A percentile compares a stretch with the other conserved stretches of the same genome.
Evolutionary conservation across 768 basidiomycete species (phyloP).

Genomic region (Tricholoma saponaceum): DNA sequence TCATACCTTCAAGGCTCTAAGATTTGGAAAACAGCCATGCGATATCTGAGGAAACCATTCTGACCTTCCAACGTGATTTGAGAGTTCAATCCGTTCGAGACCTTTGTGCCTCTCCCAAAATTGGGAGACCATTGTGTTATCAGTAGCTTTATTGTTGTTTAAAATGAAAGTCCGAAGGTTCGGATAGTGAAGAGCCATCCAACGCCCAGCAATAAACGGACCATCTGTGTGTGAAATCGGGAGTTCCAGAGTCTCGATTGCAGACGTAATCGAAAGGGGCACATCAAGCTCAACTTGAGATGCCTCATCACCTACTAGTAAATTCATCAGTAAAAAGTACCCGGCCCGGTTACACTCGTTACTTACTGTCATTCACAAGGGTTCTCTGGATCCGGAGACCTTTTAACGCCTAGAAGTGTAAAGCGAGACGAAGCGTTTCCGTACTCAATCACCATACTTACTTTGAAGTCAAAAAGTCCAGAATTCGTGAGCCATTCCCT

Average conservation of each 20-base stretch:
- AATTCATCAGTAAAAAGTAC: too few species aligned
- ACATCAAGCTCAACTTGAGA: too few species aligned
- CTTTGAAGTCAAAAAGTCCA: too few species aligned
- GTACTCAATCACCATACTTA: background rate
- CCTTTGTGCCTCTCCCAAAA: background rate
- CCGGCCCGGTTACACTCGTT: too few species aligned
- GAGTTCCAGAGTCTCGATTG: background rate
- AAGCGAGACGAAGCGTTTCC: too few species aligned
- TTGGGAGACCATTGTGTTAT: background rate
- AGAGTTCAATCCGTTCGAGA: background rate
- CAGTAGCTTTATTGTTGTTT: background rate
- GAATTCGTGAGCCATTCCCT: too few species aligned
- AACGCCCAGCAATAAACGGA: background rate
- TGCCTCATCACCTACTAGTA: too few species aligned
- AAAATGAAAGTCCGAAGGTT: background rate
- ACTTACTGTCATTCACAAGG: too few species aligned
- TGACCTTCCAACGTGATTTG: background rate
- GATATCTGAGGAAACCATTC: background rate
- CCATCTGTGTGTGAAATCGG: background rate
- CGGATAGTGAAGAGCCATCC: background rate
- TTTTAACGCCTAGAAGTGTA: too few species aligned
- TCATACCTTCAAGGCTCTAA: background rate
- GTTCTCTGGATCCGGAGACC: too few species aligned
- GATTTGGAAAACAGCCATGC: background rate
- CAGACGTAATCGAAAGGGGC: background rate